Base-by-base conservation (phyloP, 192 early-diverging fungal species). In the Gigaspora rosea region DNA sequence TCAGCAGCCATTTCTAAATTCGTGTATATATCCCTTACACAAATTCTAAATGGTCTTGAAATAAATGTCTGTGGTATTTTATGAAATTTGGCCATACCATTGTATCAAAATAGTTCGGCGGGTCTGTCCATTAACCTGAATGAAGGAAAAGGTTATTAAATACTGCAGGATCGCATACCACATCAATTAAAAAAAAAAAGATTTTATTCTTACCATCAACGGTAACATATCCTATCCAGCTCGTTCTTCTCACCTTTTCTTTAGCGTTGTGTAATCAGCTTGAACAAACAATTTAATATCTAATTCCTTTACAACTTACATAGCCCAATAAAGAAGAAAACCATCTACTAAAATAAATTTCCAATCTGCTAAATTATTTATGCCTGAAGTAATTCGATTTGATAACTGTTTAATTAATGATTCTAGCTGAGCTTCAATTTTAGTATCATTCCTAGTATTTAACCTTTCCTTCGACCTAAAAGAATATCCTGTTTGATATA, bases 31-130 rank as follows among this genome's bases (percentile, higher is more conserved):
- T 41, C 41, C 41, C 41, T 41, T 41, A 7, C 41, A 41, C 41
- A n/a, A 3, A 41, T 41, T 41, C 41, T 41, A 7, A 41, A 41
- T 2, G 41, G 2, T 2, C 52, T n/a, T 36, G 3, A 32, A 66
- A 51, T 57, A 86, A 78, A 22, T 87, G 88, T 8, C 59, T 57
- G 47, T 88, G 83, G 62, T 56, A 84, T 36, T 73, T 80, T 71
- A 89, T 18, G 80, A 87, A 92, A 70, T 93, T 87, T n/a, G 93
- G 92, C 91, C 91, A 94, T 3, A 94, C 93, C 66, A 92, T 83
- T 9, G 77, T 59, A 76, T 93, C 90, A 84, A 94, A 94, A 74
- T 93, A 94, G 16, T 88, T 89, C 4, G 92, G 91, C 20, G 93
- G 91, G 78, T 94, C 93, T 0, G 76, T 77, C 93, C 93, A 94